A percentile compares a stretch with the other conserved stretches of the same genome.
Evolutionary conservation across 2,329 filamentous ascomycete genomes (phyloP).

Genomic region (Lachnellula subtilissima): DNA sequence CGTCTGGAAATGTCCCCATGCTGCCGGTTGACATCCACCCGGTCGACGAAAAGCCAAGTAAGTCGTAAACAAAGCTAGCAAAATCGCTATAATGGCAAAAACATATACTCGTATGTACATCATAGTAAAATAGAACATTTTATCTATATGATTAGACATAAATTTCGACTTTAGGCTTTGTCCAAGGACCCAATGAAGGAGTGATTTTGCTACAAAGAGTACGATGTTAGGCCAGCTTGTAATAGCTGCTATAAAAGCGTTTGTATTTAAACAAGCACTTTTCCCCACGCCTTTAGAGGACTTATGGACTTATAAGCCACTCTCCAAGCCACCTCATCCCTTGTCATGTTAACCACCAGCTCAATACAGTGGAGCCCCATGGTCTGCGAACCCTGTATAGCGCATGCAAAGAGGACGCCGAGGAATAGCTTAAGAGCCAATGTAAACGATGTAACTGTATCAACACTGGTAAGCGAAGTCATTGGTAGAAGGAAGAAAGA

Average conservation of each 20-base stretch:
- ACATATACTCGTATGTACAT: conserved; percentile 1
- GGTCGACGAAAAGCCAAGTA: conserved; percentile 18
- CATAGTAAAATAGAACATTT: conserved; percentile 30
- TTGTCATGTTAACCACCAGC: conserved; percentile 50
- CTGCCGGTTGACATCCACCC: conserved; percentile 25
- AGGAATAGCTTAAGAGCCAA: conserved; percentile 19
- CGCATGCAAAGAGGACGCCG: conserved; percentile 26
- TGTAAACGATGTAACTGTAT: conserved; percentile 16
- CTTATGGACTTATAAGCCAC: conserved; percentile 18
- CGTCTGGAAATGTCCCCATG: conserved; percentile 33
- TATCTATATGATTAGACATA: conserved; percentile 27
- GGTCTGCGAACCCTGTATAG: conserved; percentile 26
- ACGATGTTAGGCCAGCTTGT: conserved; percentile 28
- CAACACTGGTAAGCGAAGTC: conserved; percentile 27
- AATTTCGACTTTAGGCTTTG: conserved; percentile 29
- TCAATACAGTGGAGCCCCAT: conserved; percentile 42
- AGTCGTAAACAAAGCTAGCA: conserved; percentile 25
- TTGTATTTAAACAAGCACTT: conserved; percentile 27
- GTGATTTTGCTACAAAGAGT: conserved; percentile 29
- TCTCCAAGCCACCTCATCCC: conserved; percentile 30
- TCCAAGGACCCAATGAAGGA: conserved; percentile 33
- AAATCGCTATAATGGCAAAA: conserved; percentile 3
- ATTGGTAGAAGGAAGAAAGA: conserved; percentile 22
- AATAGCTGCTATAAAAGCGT: conserved; percentile 27
- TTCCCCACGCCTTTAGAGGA: neutral